Conservation (phyloP, 1,284 basidiomycete species). For the Stygiomarasmius scandens region DNA sequence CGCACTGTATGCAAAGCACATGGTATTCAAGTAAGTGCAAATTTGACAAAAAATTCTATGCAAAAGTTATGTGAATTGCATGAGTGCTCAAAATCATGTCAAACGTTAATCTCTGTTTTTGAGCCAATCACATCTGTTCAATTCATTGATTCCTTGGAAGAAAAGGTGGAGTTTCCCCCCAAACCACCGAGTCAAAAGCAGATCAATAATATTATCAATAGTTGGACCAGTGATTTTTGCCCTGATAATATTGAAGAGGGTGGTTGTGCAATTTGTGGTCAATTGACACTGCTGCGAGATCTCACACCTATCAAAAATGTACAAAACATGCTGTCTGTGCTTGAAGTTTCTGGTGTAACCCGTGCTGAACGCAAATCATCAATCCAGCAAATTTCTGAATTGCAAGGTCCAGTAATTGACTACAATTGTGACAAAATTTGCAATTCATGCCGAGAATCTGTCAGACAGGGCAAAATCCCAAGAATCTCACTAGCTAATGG, state of each 20-base stretch:
- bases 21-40: no score
- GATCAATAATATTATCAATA: conserved; percentile 5
- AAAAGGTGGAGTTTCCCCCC: background rate
- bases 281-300: background rate
- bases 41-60: no score
- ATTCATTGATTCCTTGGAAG: no score
- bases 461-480: conserved; percentile 28
- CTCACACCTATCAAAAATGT: conserved; percentile 8
- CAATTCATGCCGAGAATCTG: conserved; percentile 10
- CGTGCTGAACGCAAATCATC: background rate
- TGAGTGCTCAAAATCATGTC: no score
- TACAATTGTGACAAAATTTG: conserved; percentile 21
- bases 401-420: conserved; percentile 21
- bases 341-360: conserved; percentile 10
- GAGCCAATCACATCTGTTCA: no score
- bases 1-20: no score
- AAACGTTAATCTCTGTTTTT: no score
- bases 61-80: no score
- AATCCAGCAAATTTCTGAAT: background rate
- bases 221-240: conserved; percentile 13
- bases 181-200: background rate
- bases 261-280: conserved; percentile 6
- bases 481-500: conserved; percentile 35
- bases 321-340: conserved; percentile 11
- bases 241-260: conserved; percentile 24